Percentiles rank a stretch among this genome's conserved stretches.
phyloP scores from a whole-genome alignment of 176 grass and related monocot species.

The Eleusine indica region DNA sequence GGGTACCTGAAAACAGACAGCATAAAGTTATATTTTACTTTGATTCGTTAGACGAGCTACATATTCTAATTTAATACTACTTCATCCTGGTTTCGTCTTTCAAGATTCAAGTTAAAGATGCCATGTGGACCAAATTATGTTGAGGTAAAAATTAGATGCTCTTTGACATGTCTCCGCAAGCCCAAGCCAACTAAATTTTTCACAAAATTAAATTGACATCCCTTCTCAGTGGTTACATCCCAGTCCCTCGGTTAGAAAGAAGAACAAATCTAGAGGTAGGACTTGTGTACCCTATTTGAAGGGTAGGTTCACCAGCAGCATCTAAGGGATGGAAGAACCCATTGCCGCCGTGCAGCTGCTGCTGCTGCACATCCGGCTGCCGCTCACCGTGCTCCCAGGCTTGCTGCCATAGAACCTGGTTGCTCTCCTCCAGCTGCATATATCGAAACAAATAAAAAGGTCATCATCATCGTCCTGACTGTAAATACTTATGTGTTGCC shows the following conservation, averaged over 20 bases:
- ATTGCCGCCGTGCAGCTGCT: constrained; percentile 50
- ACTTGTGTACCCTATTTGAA: constrained; percentile 75
- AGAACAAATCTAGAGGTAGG: neutral
- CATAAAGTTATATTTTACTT: neutral
- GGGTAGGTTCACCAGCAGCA: constrained; percentile 68
- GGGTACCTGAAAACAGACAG: constrained; percentile 58
- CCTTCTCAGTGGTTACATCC: neutral
- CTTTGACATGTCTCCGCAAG: neutral
- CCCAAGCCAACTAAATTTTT: neutral
- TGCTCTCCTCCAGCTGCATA: constrained; percentile 84
- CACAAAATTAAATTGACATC: neutral
- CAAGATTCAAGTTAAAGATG: too few relatives aligned
- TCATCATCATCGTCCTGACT: neutral
- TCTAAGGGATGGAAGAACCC: constrained; percentile 78
- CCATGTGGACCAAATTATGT: neutral
- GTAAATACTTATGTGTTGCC: neutral
- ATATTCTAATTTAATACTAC: neutral
- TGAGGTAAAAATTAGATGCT: neutral
- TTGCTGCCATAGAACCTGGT: constrained; percentile 58
- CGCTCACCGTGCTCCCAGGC: constrained; percentile 73
- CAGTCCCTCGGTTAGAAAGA: neutral
- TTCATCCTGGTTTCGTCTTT: too few relatives aligned
- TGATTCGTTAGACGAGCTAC: neutral
- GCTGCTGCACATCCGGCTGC: constrained; percentile 45
- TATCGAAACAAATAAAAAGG: constrained; percentile 11